Base-by-base conservation (phyloP, 352 stramenopile genomes). In the Blastocystis sp. region DNA sequence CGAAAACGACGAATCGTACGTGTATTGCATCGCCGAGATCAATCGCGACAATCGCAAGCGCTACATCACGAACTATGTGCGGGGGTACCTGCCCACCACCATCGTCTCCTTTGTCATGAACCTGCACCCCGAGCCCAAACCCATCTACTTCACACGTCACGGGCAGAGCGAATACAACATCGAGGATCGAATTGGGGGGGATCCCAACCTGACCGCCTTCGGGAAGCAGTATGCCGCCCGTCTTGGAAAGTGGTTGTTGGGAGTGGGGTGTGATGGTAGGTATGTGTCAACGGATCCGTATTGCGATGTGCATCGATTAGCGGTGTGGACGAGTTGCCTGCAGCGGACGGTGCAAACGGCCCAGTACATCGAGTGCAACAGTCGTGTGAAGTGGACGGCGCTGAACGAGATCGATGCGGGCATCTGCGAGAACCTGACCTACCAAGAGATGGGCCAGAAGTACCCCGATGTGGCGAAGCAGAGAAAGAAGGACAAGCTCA, bases 131-230 rank as follows among this genome's bases (percentile, higher is more conserved):
- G 92, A 95, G 34, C 94, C 94, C 65, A 93, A 95, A 17, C 94
- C 94, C 9, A 98, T 98, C 90, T 98, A 96, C 92, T 92, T 98
- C 60, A 97, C 94, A 74, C 94, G 96, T 62, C 96, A 98, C 90
- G 96, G 96, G 53, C 95, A 98, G 92, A 97, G 94, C 48, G 94
- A 98, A 91, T 98, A 98, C 92, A 98, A 98, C 90, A 93, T 96
- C 70, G 91, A 97, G 89, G 97, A 96, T 78, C 95, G 96, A 41
- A 98, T 99, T 90, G 96, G 96, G 64, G 96, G 96, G 19, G 96
- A 99, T 91, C 92, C 93, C 23, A 93, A 93, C 34, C 91, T 99
- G 5, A 97, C 94, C 77, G 92, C 93, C 9, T 91, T 94, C 14
- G 96, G 96, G 11, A 89, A 95, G 52, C 92, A 97, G 90, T 99